phyloP scores from a whole-genome alignment of 2,329 filamentous ascomycete species.

The Hypoxylon sp. region DNA sequence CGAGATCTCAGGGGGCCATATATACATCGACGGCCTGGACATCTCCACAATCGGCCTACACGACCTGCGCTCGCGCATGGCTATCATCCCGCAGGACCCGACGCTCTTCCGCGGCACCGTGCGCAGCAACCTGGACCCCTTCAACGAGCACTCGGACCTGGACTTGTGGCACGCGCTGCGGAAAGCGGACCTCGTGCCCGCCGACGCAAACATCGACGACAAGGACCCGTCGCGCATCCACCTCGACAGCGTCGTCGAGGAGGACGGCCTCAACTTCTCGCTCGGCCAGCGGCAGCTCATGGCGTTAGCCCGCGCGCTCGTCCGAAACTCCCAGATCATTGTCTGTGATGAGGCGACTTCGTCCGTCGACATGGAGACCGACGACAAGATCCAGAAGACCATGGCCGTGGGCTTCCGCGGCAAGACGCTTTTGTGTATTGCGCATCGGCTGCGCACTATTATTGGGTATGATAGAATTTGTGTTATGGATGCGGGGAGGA shows the following conservation, averaged over 20 bases:
- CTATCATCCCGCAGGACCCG: conserved; percentile 88
- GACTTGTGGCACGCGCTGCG: conserved; percentile 84
- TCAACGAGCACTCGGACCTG: conserved; percentile 82
- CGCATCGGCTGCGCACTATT: conserved; percentile 91
- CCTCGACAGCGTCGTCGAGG: conserved; percentile 88
- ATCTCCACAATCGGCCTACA: conserved; percentile 82
- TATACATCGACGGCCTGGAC: conserved; percentile 76
- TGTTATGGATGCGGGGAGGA: conserved; percentile 91
- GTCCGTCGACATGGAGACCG: conserved; percentile 94
- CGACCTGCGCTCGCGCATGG: conserved; percentile 80
- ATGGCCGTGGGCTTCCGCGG: conserved; percentile 89
- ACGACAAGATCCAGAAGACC: conserved; percentile 92
- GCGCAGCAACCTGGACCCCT: conserved; percentile 84
- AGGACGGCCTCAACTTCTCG: conserved; percentile 96
- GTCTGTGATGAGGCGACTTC: conserved; percentile 97
- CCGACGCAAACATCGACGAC: conserved; percentile 63
- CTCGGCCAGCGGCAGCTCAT: conserved; percentile 95
- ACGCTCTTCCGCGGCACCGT: conserved; percentile 87
- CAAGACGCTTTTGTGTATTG: conserved; percentile 92
- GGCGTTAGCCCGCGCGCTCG: conserved; percentile 91
- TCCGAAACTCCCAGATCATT: conserved; percentile 90
- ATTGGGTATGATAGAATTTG: conserved; percentile 95
- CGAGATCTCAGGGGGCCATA: conserved; percentile 73
- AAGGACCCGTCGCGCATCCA: conserved; percentile 74
- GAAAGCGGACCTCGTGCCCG: conserved; percentile 79